Percentiles rank a stretch among this genome's conserved stretches.
phyloP scores from a whole-genome alignment of 352 stramenopile genomes.

The Phytophthora hibernalis region DNA sequence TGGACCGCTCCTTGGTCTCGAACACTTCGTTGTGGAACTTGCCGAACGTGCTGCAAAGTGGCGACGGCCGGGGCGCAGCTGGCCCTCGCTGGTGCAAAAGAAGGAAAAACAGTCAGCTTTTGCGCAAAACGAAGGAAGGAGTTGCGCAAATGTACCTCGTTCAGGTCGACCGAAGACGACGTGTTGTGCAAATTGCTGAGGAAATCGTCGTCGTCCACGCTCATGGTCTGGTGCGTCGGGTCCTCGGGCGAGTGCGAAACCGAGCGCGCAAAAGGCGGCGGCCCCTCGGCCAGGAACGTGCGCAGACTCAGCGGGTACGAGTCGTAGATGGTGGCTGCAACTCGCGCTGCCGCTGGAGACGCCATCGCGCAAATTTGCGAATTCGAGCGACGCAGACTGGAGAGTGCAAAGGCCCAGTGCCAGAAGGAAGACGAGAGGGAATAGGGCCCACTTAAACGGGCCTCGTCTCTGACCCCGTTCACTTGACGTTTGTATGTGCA shows the following conservation, averaged over 20 bases:
- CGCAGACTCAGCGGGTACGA: constrained; percentile 68
- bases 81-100: constrained; percentile 12
- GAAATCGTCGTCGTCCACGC: constrained; percentile 36
- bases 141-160: constrained; percentile 4
- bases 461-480: constrained; percentile 24
- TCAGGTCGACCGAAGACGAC: constrained; percentile 33
- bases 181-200: constrained; percentile 39
- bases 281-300: constrained; percentile 26
- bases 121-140: background rate
- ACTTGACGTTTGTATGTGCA: constrained; percentile 20
- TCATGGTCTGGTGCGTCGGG: constrained; percentile 26
- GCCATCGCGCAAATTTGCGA: constrained; percentile 20
- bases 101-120: background rate
- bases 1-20: constrained; percentile 80
- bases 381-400: background rate
- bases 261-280: constrained; percentile 42
- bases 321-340: constrained; percentile 65
- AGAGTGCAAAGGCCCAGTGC: constrained; percentile 30
- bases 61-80: constrained; percentile 21
- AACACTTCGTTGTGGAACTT: constrained; percentile 82
- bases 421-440: constrained; percentile 38
- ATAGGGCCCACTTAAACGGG: constrained; percentile 14
- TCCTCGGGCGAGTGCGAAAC: constrained; percentile 30
- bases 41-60: constrained; percentile 62
- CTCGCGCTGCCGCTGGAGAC: constrained; percentile 23